Conservation (phyloP, 768 basidiomycete species). For the Tulasnella sp. region DNA sequence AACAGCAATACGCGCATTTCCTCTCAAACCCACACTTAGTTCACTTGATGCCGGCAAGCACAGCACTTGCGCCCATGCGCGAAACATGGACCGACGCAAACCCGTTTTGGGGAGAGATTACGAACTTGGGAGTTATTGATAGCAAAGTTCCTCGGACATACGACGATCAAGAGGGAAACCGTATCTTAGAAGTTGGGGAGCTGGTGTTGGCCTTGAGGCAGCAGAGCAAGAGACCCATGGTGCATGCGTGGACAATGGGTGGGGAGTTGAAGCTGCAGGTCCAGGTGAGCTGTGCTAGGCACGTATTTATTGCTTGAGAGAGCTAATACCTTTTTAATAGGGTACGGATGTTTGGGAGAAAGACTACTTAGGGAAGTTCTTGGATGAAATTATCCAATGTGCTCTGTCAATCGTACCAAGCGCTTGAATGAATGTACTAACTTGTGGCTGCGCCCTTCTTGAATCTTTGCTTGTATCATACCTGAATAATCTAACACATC, state of each 20-base stretch:
- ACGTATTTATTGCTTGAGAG: too few relatives aligned
- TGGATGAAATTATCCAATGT: constrained; percentile 26
- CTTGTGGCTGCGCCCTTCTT: too few relatives aligned
- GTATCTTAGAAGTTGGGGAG: constrained; percentile 17
- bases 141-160: not conserved
- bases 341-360: constrained; percentile 21
- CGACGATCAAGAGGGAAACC: not conserved
- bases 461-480: too few relatives aligned
- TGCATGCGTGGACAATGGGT: constrained; percentile 12
- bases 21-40: constrained; percentile 19
- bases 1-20: constrained; percentile 15
- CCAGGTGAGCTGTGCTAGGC: not conserved
- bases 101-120: constrained; percentile 33
- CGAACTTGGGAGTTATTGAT: constrained; percentile 28
- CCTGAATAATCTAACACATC: too few relatives aligned
- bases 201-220: constrained; percentile 23
- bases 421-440: not conserved
- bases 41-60: not conserved
- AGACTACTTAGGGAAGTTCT: constrained; percentile 22
- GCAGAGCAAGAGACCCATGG: constrained; percentile 19
- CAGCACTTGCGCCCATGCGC: not conserved
- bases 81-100: not conserved
- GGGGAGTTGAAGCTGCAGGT: constrained; percentile 21
- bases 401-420: constrained; percentile 4
- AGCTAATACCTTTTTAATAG: too few relatives aligned